These are phyloP conservation scores for Rhizoclosmatium sp. DNA, from an alignment of 192 early-diverging fungal species.

Conservation along the genomic window DNA sequence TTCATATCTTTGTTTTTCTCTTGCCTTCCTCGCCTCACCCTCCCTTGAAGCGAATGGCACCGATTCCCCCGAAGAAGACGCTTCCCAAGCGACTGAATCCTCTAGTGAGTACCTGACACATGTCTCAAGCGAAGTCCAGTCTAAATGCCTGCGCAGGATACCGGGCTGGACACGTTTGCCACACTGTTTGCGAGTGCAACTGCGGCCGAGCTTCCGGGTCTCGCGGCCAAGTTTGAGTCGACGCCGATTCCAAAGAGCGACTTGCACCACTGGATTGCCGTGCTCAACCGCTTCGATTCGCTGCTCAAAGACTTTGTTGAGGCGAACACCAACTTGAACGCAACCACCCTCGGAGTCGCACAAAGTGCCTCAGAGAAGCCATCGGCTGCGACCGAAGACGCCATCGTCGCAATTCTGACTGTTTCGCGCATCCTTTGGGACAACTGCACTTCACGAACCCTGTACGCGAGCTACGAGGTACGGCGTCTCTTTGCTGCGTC, in stretches of 20 bases:
- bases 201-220: constrained; percentile 38
- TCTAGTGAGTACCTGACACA: background rate
- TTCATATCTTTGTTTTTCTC: too few species aligned
- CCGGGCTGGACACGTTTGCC: background rate
- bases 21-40: too few species aligned
- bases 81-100: background rate
- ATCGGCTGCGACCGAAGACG: constrained; percentile 42
- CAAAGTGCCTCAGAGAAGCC: background rate
- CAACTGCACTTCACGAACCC: constrained; percentile 91
- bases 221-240: background rate
- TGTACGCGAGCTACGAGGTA: constrained; percentile 94
- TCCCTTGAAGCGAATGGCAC: background rate
- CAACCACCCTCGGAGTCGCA: background rate
- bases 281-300: constrained; percentile 91
- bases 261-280: constrained; percentile 93
- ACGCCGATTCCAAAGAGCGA: constrained; percentile 91
- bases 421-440: constrained; percentile 89
- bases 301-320: constrained; percentile 66
- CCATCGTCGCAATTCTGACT: constrained; percentile 71
- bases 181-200: background rate
- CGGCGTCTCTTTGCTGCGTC: constrained; percentile 36
- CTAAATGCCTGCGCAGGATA: background rate
- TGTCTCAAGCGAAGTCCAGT: background rate
- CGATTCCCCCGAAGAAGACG: constrained; percentile 14
- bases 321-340: constrained; percentile 5